Conservation (phyloP, 2,329 filamentous ascomycete species). For the Penicillium sp. region DNA sequence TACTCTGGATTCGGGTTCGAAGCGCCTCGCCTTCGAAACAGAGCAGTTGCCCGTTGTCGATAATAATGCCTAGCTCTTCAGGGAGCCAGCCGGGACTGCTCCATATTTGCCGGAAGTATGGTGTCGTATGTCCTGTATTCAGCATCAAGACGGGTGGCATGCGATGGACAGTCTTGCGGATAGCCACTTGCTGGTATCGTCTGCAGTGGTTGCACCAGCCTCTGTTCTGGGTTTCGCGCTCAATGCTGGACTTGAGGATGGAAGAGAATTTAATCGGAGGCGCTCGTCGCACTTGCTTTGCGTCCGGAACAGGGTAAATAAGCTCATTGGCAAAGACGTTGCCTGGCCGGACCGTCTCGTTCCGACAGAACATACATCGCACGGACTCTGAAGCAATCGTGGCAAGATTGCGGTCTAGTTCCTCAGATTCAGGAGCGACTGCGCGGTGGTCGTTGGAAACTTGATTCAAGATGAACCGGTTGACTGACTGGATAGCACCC, state of each 20-base stretch:
- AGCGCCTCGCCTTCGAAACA: conserved; percentile 93
- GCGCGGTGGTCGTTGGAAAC: conserved; percentile 72
- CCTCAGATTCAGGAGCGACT: conserved; percentile 57
- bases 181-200: conserved; percentile 82
- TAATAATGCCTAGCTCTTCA: conserved; percentile 86
- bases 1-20: conserved; percentile 71
- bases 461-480: conserved; percentile 78
- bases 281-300: conserved; percentile 49
- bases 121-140: conserved; percentile 70
- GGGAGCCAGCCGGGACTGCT: conserved; percentile 85
- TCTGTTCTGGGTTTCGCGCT: conserved; percentile 80
- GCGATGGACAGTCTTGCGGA: conserved; percentile 75
- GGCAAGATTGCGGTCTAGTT: conserved; percentile 64
- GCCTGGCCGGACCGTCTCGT: conserved; percentile 76
- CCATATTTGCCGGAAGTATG: conserved; percentile 72
- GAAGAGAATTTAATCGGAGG: conserved; percentile 69
- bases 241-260: conserved; percentile 86
- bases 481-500: conserved; percentile 78
- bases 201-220: conserved; percentile 93
- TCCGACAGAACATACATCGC: conserved; percentile 79
- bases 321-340: conserved; percentile 82
- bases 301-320: conserved; percentile 63
- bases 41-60: conserved; percentile 86
- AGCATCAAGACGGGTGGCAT: conserved; percentile 84
- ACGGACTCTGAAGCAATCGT: conserved; percentile 54